Base-by-base conservation (phyloP, 2,329 filamentous ascomycete species). In the Aspergillus sp. region DNA sequence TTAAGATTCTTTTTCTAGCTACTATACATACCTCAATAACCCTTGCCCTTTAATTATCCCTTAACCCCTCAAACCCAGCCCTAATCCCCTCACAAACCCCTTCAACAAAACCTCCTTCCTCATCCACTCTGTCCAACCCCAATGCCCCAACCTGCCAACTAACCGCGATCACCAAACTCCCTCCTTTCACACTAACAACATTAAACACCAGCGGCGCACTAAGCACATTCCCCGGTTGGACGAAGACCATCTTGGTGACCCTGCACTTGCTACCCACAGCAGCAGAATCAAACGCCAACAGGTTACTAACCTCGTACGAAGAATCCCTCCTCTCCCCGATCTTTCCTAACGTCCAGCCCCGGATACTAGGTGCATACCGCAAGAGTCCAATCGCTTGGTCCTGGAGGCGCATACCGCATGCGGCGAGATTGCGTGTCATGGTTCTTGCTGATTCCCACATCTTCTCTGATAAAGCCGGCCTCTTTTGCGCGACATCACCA, bases 221-320 rank as follows among this genome's bases (percentile, higher is more conserved):
- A 5, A 66, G 65, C 2, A 72, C 76, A 62, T 79, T 74, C 0
- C 77, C 81, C 2, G 81, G 80, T 61, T 82, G 80, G 6, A 76
- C 74, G 65, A 83, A 83, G 1, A 81, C 60, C 68, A 81, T 73
- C 23, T 78, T 70, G 9, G 67, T 71, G 2, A 82, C 68, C 8
- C 57, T 54, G 59, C 41, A 62, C 2, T 47, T 41, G 0, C 11
- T 5, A 2, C 23, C 34, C 4, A 2, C 11, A 55, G 22, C 7
- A 19, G 31, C 54, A 34, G 31, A 60, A 52, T 77, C 70, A 63
- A 82, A 79, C 3, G 68, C 72, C 31, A 77, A 74, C 2, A 82
- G 54, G 62, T 83, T 84, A 68, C 81, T 83, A 8, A 83, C 58
- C 66, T 82, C 80, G 57, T 79, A 82, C 5, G 79, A 80, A 17